Evolutionary conservation across 352 stramenopile genomes (phyloP), one percentile per base, ranked within the genome.

Genomic region (Phytopythium sindhum): DNA sequence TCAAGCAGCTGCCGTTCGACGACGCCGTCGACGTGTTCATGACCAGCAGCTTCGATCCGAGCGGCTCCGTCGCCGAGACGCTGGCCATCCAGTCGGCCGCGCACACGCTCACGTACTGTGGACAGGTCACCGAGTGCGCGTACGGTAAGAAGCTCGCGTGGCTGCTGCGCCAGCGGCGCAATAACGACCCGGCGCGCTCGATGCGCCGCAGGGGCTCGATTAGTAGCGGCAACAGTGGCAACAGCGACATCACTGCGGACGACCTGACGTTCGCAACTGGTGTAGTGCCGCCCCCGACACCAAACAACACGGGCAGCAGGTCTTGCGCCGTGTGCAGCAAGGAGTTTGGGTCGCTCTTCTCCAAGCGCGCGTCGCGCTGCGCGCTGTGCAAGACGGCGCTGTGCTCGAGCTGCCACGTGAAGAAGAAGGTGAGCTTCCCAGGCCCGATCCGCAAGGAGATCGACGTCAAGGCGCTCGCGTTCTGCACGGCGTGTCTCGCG

Each of bases 121-220:
- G 70, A 15, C 77, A 70, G 23, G 66, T 64, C 14, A 56, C 65
- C 21, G 42, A 73, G 15, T 81, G 74, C 45, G 74, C 78, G 29
- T 66, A 78, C 31, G 84, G 75, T 65, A 87, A 87, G 66, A 87
- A 87, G 61, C 65, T 87, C 51, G 57, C 72, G 57, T 77, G 74
- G 68, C 39, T 87, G 48, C 51, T 81, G 14, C 65, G 71, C 6
- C 67, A 82, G 53, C 67, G 67, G 1, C 70, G 58, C 61, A 52
- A 24, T 23, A 47, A 7, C 23, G 42, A 61, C 55, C 24, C 53
- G 10, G 53, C 53, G 23, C 53, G 53, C 35, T 26, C 53, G 15
- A 15, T 28, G 37, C 55, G 15, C 24, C 33, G 55, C 24, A 24
- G 5, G 24, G 52, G 55, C 55, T 39, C 37, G 17, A 24, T 24